Percentiles rank a stretch among this genome's conserved stretches.
These are phyloP conservation scores for Telfairia occidentalis DNA, from an alignment of 331 rosid species.

Conservation along the genomic window DNA sequence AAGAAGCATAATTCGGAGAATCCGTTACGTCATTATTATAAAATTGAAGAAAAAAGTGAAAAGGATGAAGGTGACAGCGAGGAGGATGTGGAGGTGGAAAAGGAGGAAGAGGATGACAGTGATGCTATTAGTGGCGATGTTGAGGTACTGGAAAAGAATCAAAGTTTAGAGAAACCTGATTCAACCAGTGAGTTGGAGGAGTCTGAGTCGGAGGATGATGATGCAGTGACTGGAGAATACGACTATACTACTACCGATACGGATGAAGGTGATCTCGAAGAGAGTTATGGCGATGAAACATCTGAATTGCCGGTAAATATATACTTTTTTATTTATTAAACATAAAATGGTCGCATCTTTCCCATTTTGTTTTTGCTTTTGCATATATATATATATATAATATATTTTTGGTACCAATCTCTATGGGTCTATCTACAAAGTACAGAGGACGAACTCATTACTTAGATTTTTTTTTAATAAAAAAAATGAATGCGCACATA, in stretches of 20 bases:
- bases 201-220: conserved; percentile 23
- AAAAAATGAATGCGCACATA: not conserved
- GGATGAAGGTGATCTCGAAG: conserved; percentile 28
- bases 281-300: conserved; percentile 27
- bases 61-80: conserved; percentile 13
- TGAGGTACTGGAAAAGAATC: conserved; percentile 10
- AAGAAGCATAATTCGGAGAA: conserved; percentile 18
- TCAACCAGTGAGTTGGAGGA: conserved; percentile 20
- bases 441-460: not conserved
- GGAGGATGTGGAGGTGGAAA: conserved; percentile 23
- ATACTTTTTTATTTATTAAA: too few species aligned
- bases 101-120: conserved; percentile 17
- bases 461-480: not conserved
- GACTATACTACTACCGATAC: conserved; percentile 28
- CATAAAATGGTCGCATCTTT: not conserved
- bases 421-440: not conserved
- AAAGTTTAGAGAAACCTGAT: conserved; percentile 8
- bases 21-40: conserved; percentile 45
- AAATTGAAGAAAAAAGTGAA: conserved; percentile 28
- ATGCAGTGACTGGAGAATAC: conserved; percentile 15
- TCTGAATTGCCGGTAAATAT: conserved; percentile 27
- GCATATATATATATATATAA: too few species aligned
- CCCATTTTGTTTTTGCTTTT: too few species aligned
- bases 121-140: not conserved
- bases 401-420: too few species aligned